Evolutionary conservation across 768 basidiomycete species (phyloP).

Genomic region (Pisolithus tinctorius): DNA sequence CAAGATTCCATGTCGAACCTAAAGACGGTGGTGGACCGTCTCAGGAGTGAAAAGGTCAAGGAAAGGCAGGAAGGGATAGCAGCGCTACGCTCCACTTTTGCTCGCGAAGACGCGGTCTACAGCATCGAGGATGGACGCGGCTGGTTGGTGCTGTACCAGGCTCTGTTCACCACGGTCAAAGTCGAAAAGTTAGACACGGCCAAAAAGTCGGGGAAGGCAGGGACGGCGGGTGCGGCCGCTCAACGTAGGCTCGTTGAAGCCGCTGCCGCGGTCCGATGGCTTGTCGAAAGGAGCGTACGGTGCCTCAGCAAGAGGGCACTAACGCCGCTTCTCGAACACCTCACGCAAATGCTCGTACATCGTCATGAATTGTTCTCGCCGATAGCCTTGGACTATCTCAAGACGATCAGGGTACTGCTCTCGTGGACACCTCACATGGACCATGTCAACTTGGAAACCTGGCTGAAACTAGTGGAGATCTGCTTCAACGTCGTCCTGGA

Average conservation of each 20-base stretch:
- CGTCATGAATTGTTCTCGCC: slow-evolving; percentile 49
- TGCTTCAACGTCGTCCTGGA: slow-evolving; percentile 75
- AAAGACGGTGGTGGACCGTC: slow-evolving; percentile 40
- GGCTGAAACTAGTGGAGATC: slow-evolving; percentile 64
- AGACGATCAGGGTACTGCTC: slow-evolving; percentile 62
- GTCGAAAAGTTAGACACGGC: slow-evolving; percentile 49
- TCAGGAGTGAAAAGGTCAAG: slow-evolving; percentile 59
- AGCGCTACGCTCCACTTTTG: slow-evolving; percentile 45
- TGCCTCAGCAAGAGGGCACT: slow-evolving; percentile 50
- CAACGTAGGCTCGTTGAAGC: slow-evolving; percentile 58
- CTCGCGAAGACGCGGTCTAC: slow-evolving; percentile 39
- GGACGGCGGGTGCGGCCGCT: slow-evolving; percentile 38
- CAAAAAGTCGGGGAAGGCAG: slow-evolving; percentile 37
- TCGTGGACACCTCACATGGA: slow-evolving; percentile 73
- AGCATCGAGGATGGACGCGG: slow-evolving; percentile 29
- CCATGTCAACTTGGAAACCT: slow-evolving; percentile 53
- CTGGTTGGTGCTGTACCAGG: slow-evolving; percentile 69
- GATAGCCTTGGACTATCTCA: slow-evolving; percentile 75
- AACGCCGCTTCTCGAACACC: slow-evolving; percentile 54
- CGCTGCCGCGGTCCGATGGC: slow-evolving; percentile 62
- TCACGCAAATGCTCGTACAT: slow-evolving; percentile 53
- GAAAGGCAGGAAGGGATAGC: slow-evolving; percentile 62
- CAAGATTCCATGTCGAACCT: slow-evolving; percentile 33
- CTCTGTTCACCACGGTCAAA: slow-evolving; percentile 59
- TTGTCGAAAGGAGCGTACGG: slow-evolving; percentile 57